A percentile compares a stretch with the other conserved stretches of the same genome.
Evolutionary conservation across 306 rosid species (phyloP).

Genomic region (Prunus dulcis): DNA sequence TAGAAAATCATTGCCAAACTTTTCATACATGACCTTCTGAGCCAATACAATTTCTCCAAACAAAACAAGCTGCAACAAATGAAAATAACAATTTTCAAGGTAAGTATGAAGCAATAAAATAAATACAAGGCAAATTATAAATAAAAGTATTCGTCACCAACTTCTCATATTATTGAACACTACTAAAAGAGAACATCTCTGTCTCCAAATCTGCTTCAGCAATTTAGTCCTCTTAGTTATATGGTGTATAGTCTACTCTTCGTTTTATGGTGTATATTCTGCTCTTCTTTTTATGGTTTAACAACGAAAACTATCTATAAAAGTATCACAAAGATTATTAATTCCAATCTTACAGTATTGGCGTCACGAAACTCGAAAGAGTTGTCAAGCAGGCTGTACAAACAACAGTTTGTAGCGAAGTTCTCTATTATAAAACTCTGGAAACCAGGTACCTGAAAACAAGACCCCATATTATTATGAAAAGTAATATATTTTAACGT

Average conservation of each 20-base stretch:
- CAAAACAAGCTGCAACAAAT: conserved; percentile 62
- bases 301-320: not conserved
- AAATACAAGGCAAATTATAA: conserved; percentile 7
- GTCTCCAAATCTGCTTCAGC: conserved; percentile 6
- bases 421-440: conserved; percentile 70
- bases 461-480: not conserved
- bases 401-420: conserved; percentile 88
- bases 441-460: conserved; percentile 87
- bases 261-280: not conserved
- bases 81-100: not conserved
- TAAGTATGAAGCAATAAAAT: conserved; percentile 3
- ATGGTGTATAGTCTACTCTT: not conserved
- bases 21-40: conserved; percentile 95
- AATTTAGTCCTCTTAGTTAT: not conserved
- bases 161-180: not conserved
- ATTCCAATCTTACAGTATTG: conserved; percentile 68
- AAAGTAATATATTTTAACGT: conserved; percentile 1
- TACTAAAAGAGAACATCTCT: not conserved
- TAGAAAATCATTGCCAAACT: conserved; percentile 79
- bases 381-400: conserved; percentile 86
- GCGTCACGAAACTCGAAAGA: conserved; percentile 90
- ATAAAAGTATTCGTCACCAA: not conserved
- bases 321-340: not conserved
- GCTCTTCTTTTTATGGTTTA: not conserved
- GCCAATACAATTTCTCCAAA: conserved; percentile 96